Evolutionary conservation across 23 red algal genomes (phyloP), one percentile per base, ranked within the genome.

Genomic region (Gracilaria gracilis): DNA sequence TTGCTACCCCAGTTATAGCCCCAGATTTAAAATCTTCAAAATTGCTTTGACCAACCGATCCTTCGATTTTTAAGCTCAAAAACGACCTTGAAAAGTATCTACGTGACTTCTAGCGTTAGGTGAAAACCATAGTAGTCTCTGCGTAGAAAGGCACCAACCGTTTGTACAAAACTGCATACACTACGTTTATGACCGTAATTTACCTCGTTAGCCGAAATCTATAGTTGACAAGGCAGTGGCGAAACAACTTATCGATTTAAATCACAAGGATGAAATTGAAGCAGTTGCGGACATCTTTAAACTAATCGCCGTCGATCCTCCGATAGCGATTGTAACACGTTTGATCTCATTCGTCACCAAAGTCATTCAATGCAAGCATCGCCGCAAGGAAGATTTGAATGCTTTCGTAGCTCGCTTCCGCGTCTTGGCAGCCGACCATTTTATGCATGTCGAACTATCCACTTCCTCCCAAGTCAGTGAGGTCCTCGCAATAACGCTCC

Each of bases 391-490:
- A 46, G 54, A 72, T 32, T 38, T 87, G 40, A 44, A 61, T 0
- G 53, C 34, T 13, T 67, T 84, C 23, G 81, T 39, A 6, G 67
- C 55, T 32, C 23, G 81, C 20, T 84, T 84, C 16, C 0, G 44
- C 7, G 29, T 17, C 12, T 14, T 84, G 14, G 81, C 81, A 20
- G 32, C 81, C 23, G 81, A 84, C 29, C 57, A 67, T 0, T 62
- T 83, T 5, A 33, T n/a, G 61, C 53, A 67, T 40, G 54, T 59
- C 20, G 81, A 27, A n/a, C 14, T 34, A 9, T 84, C 81, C 32
- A 38, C 23, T 2, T 84, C 55, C 14, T 67, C 81, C 9, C 81
- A 84, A 67, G 21, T 84, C 19, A 59, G 20, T 21, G 34, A 84
- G 27, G 34, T 67, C 6, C 16, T 84, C 12, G 81, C 34, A 5